These are phyloP conservation scores for Rhexocercosporidium sp. DNA, from an alignment of 2,329 filamentous ascomycete species.

Conservation along the genomic window DNA sequence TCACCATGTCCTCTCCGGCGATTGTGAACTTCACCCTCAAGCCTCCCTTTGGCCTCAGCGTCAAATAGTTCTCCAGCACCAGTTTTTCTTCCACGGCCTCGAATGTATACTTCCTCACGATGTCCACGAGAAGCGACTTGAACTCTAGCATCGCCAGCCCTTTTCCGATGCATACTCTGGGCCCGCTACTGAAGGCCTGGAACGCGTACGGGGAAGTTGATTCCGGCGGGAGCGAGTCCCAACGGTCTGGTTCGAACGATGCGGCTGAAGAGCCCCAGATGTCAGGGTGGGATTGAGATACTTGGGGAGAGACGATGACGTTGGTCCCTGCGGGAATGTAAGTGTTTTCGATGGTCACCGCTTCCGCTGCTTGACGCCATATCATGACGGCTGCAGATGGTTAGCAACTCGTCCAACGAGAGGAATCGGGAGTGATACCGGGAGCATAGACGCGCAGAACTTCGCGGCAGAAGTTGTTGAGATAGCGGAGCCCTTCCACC, in stretches of 20 bases:
- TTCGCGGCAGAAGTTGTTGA: slow-evolving; percentile 78
- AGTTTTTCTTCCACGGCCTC: slow-evolving; percentile 8
- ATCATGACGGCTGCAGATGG: background rate
- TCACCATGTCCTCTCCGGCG: slow-evolving; percentile 1
- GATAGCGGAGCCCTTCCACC: slow-evolving; percentile 74
- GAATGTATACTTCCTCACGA: slow-evolving; percentile 22
- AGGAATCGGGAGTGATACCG: background rate
- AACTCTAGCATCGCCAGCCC: slow-evolving; percentile 34
- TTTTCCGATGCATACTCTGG: slow-evolving; percentile 25
- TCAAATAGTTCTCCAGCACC: background rate
- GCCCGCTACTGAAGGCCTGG: slow-evolving; percentile 23
- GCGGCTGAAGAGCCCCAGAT: slow-evolving; percentile 32
- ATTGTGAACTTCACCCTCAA: slow-evolving; percentile 8
- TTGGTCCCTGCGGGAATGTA: slow-evolving; percentile 26
- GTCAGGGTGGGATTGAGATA: slow-evolving; percentile 24
- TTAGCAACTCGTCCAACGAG: background rate
- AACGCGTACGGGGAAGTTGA: slow-evolving; percentile 33
- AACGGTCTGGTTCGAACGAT: slow-evolving; percentile 32
- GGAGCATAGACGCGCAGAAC: slow-evolving; percentile 70
- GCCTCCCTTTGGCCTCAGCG: slow-evolving; percentile 15
- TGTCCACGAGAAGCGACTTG: slow-evolving; percentile 30
- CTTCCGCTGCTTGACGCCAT: slow-evolving; percentile 53
- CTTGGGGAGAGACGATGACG: slow-evolving; percentile 15
- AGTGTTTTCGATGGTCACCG: slow-evolving; percentile 14
- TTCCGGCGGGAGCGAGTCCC: slow-evolving; percentile 22